Evolutionary conservation across 2,329 filamentous ascomycete genomes (phyloP).

Genomic region (Alternaria metachromatica): DNA sequence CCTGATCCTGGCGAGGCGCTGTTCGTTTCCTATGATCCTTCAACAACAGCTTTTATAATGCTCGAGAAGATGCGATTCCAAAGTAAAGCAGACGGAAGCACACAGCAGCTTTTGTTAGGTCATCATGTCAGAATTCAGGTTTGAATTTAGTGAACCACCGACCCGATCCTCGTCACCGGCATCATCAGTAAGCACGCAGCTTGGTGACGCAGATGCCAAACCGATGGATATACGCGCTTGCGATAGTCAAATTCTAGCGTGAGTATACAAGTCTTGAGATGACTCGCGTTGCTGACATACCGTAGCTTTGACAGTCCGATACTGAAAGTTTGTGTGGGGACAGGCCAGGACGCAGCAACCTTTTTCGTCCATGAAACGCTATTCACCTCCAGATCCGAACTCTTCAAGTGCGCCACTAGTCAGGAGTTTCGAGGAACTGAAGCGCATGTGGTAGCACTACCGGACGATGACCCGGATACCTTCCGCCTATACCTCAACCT

Average conservation of each 20-base stretch:
- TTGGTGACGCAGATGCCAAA: too few species aligned
- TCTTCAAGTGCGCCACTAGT: neutral
- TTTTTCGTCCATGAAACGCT: neutral
- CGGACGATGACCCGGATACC: rapidly evolving
- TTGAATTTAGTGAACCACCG: too few species aligned
- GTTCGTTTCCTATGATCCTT: neutral
- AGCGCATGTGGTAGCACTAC: neutral
- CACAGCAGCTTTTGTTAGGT: too few species aligned
- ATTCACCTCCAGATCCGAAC: neutral
- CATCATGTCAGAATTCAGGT: too few species aligned
- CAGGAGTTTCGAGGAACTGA: neutral
- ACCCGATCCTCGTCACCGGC: too few species aligned
- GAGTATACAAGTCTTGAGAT: too few species aligned
- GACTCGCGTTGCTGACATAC: too few species aligned
- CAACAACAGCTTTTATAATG: too few species aligned
- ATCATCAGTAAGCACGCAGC: too few species aligned
- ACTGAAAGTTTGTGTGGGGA: neutral
- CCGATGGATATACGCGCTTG: too few species aligned
- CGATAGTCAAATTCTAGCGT: neutral
- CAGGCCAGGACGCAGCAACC: rapidly evolving
- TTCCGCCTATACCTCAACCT: neutral
- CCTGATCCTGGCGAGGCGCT: neutral
- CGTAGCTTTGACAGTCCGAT: neutral
- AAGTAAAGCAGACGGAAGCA: too few species aligned
- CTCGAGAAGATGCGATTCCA: too few species aligned